Conservation (phyloP, 2,329 filamentous ascomycete genomes). For the Cladosporium colombiae region DNA sequence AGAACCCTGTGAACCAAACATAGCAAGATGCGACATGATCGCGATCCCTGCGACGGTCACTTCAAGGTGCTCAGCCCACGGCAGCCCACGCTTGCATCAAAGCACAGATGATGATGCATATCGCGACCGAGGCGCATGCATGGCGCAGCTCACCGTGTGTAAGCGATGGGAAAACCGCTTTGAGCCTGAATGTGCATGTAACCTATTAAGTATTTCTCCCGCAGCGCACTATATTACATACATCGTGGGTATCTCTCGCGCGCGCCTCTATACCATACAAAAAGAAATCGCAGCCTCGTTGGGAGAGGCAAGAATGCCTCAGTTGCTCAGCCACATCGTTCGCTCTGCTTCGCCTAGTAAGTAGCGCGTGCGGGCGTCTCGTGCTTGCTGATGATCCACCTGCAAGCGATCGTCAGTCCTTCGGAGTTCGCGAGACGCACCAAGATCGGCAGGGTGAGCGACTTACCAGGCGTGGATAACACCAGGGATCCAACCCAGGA, state of each 20-base stretch:
- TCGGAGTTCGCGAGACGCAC: not conserved
- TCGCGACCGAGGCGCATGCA: not conserved
- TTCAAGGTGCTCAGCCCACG: not conserved
- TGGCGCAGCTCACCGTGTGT: not conserved
- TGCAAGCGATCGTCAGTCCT: slow-evolving; percentile 18
- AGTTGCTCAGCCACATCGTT: not conserved
- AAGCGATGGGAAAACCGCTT: not conserved
- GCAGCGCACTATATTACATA: slow-evolving; percentile 1
- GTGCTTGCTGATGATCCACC: slow-evolving; percentile 20
- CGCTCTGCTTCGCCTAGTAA: not conserved
- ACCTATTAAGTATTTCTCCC: not conserved
- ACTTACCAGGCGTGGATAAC: slow-evolving; percentile 54
- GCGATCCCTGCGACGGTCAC: not conserved
- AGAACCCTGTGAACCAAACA: not conserved
- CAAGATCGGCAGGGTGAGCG: slow-evolving; percentile 5
- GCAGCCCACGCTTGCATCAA: not conserved
- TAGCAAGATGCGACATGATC: not conserved
- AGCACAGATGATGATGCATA: slow-evolving; percentile 5
- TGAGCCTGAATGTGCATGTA: not conserved
- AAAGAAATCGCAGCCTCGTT: not conserved
- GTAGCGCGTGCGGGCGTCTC: slow-evolving; percentile 12
- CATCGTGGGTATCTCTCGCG: slow-evolving; percentile 5
- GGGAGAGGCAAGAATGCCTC: not conserved
- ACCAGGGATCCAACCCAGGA: slow-evolving; percentile 67
- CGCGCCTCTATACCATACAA: not conserved